Conservation (phyloP, 2,329 filamentous ascomycete species). For the Dissoconium aciculare region DNA sequence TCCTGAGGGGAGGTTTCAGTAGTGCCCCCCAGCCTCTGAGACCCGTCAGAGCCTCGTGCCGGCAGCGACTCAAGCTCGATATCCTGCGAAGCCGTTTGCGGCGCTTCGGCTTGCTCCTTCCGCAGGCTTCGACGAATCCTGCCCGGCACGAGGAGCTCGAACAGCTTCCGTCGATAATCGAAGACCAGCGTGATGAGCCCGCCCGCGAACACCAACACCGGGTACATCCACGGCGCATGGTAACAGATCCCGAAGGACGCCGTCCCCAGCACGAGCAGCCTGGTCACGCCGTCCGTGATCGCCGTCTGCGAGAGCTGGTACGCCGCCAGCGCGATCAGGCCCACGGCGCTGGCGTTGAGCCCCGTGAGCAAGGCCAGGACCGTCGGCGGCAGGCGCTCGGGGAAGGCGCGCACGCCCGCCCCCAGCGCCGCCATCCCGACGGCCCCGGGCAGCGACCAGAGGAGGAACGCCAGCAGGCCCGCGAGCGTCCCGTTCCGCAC, state of each 20-base stretch:
- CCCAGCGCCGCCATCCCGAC: slow-evolving; percentile 55
- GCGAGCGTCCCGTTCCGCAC: slow-evolving; percentile 45
- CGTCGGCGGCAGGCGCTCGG: slow-evolving; percentile 41
- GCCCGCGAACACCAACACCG: slow-evolving; percentile 43
- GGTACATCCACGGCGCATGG: slow-evolving; percentile 63
- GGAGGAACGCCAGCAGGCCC: slow-evolving; percentile 44
- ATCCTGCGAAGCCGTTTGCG: not conserved
- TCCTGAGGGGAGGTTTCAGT: not conserved
- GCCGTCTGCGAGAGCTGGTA: slow-evolving; percentile 51
- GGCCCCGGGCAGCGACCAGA: slow-evolving; percentile 57
- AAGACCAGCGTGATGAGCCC: slow-evolving; percentile 40
- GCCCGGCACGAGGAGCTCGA: not conserved
- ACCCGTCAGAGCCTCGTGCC: too few species aligned
- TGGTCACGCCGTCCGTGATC: slow-evolving; percentile 48
- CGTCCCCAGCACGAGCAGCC: slow-evolving; percentile 48
- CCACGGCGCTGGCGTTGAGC: slow-evolving; percentile 57
- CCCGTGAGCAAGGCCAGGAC: slow-evolving; percentile 58
- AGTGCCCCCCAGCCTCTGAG: too few species aligned
- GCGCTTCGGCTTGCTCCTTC: not conserved
- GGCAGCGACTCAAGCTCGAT: slow-evolving; percentile 1
- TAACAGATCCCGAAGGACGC: slow-evolving; percentile 53
- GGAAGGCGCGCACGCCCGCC: slow-evolving; percentile 47
- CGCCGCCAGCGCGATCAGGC: slow-evolving; percentile 55
- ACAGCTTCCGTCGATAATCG: slow-evolving; percentile 30
- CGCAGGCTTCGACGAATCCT: not conserved